Percentiles rank a stretch among this genome's conserved stretches.
Conservation (phyloP, 2,329 filamentous ascomycete genomes). For the Chaetomiaceae sp. region DNA sequence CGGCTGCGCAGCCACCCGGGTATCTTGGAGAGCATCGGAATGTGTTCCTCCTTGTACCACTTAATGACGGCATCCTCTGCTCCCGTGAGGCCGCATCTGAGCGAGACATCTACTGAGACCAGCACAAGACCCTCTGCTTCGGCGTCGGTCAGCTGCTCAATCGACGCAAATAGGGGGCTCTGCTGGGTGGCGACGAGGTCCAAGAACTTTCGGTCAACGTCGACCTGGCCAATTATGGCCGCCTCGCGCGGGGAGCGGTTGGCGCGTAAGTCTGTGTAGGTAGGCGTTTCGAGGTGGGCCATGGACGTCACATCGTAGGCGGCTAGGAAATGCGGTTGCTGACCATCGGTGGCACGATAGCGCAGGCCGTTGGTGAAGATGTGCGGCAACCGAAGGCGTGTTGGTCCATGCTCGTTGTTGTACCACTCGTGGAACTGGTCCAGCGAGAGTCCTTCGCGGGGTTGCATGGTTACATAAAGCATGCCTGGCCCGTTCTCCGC, state of each 20-base stretch:
- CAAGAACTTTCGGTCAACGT: conserved; percentile 67
- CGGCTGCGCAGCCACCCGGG: conserved; percentile 76
- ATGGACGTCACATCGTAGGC: conserved; percentile 78
- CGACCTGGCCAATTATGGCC: conserved; percentile 51
- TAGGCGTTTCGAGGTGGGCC: conserved; percentile 62
- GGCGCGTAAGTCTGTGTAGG: conserved; percentile 63
- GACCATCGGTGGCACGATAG: conserved; percentile 63
- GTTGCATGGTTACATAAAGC: conserved; percentile 84
- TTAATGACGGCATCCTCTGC: conserved; percentile 53
- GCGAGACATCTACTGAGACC: conserved; percentile 56
- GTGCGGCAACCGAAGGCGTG: conserved; percentile 69
- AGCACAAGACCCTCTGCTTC: conserved; percentile 58
- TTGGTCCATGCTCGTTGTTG: conserved; percentile 87
- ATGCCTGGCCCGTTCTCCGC: conserved; percentile 46
- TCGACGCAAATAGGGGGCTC: conserved; percentile 51
- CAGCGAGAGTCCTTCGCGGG: conserved; percentile 58
- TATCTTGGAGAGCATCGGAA: conserved; percentile 65
- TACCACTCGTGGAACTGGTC: conserved; percentile 88
- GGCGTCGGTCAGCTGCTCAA: conserved; percentile 56
- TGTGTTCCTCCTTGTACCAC: conserved; percentile 75
- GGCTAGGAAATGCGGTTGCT: conserved; percentile 67
- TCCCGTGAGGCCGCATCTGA: conserved; percentile 43
- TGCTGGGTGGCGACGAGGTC: conserved; percentile 58
- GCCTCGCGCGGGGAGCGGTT: conserved; percentile 52
- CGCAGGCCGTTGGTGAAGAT: conserved; percentile 74